Percentiles rank a stretch among this genome's conserved stretches.
These are phyloP conservation scores for Boletus tylopilopsis DNA, from an alignment of 768 basidiomycete genomes.

Conservation along the genomic window DNA sequence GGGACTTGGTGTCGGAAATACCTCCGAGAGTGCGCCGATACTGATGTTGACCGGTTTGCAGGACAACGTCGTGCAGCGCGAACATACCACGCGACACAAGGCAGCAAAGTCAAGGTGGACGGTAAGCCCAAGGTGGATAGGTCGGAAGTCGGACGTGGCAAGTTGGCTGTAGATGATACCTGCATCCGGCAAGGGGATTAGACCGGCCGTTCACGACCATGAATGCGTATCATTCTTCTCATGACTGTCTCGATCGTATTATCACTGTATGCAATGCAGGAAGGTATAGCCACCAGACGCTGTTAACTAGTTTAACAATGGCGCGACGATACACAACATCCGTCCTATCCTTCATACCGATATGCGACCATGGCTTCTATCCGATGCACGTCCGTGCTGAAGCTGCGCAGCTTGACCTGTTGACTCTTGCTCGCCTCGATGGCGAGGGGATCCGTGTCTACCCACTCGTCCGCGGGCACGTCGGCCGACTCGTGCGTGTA, in stretches of 20 bases:
- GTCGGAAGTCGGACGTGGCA: conserved; percentile 47
- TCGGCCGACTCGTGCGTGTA: conserved; percentile 92
- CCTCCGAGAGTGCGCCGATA: conserved; percentile 63
- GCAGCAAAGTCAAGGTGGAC: conserved; percentile 22
- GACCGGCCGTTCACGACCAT: conserved; percentile 28
- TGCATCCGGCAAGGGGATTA: conserved; percentile 55
- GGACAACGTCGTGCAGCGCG: conserved; percentile 52
- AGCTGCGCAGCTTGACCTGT: conserved; percentile 91
- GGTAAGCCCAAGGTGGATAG: conserved; percentile 31
- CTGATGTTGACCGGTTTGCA: conserved; percentile 73
- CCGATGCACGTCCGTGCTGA: conserved; percentile 96
- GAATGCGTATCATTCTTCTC: neutral
- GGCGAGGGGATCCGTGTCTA: conserved; percentile 88
- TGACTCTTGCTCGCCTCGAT: conserved; percentile 93
- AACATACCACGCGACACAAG: conserved; percentile 48
- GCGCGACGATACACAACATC: neutral
- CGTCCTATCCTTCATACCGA: conserved; percentile 75
- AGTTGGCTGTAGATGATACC: conserved; percentile 48
- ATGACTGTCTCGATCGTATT: neutral
- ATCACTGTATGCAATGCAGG: neutral
- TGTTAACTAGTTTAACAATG: neutral
- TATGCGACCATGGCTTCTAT: conserved; percentile 99
- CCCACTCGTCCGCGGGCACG: conserved; percentile 91
- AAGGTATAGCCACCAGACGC: neutral
- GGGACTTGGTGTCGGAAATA: conserved; percentile 74